Percentiles rank a stretch among this genome's conserved stretches.
phyloP scores from a whole-genome alignment of 2,329 filamentous ascomycete species.

The Phoma sp. region DNA sequence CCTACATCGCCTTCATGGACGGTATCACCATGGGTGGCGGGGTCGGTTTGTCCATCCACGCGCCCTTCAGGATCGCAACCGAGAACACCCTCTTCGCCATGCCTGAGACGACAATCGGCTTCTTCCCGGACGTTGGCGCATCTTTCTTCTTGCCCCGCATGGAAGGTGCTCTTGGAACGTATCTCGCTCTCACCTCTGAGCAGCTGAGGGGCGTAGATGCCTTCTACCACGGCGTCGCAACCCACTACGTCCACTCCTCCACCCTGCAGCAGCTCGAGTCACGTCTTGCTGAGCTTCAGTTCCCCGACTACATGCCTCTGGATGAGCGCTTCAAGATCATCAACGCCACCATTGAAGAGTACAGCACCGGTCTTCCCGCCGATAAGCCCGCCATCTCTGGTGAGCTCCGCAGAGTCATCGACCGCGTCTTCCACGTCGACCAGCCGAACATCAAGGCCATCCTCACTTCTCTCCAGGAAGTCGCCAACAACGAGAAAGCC shows the following conservation, averaged over 20 bases:
- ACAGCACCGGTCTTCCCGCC: conserved; percentile 81
- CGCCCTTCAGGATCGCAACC: conserved; percentile 94
- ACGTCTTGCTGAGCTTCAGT: conserved; percentile 86
- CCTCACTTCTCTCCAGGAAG: conserved; percentile 66
- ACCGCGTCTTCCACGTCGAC: conserved; percentile 63
- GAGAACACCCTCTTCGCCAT: conserved; percentile 96
- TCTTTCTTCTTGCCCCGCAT: conserved; percentile 95
- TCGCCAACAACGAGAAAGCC: conserved; percentile 42
- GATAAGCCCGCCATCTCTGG: conserved; percentile 62
- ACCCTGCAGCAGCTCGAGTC: conserved; percentile 80
- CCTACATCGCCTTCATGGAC: conserved; percentile 95
- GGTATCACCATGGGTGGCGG: conserved; percentile 98
- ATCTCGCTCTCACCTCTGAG: conserved; percentile 90
- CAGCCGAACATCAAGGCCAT: conserved; percentile 73
- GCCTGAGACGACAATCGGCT: conserved; percentile 97
- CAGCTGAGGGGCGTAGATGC: conserved; percentile 81
- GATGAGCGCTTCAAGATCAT: conserved; percentile 72
- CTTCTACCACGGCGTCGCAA: conserved; percentile 90
- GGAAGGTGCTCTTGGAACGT: conserved; percentile 85
- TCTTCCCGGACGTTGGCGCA: conserved; percentile 97
- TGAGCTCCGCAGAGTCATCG: conserved; percentile 77
- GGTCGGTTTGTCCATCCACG: conserved; percentile 91
- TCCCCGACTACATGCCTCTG: conserved; percentile 75
- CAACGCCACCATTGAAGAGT: conserved; percentile 90
- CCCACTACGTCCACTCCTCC: conserved; percentile 94